Base-by-base conservation (phyloP, 2,329 filamentous ascomycete genomes). In the Arthrobotrys pseudoclavata region DNA sequence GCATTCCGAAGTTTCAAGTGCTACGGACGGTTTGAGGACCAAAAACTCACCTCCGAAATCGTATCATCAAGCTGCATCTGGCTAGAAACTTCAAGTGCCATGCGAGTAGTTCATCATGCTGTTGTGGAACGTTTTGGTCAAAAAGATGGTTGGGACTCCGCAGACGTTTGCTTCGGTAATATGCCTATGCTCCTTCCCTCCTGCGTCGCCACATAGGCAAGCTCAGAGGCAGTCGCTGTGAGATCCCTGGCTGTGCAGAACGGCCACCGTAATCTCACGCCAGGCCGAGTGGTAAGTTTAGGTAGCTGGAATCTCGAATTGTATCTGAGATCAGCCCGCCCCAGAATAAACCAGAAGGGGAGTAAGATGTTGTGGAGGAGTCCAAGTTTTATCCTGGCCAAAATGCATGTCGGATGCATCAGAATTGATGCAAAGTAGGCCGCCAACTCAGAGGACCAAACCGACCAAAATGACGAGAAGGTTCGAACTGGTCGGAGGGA, bases 201-300 rank as follows among this genome's bases (percentile, higher is more conserved):
- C 72, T 76, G 72, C 66, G 66, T 76, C 72, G 72, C 72, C 72
- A 76, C 72, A 70, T 70, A 67, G 72, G 72, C 72, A 76, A 76
- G 71, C 15, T 55, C 40, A 66, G 69, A 70, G 48, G 64, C 61
- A 69, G 67, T 66, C 63, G 70, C 61, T 67, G 60, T 57, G 31
- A 61, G 68, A 66, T 68, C 72, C 61, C 64, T 66, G 52, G 72
- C 45, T 53, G 66, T 76, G 72, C 72, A 76, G 72, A 61, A 70
- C 45, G 72, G 60, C 71, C 53, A 69, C 71, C 71, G 55, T 63
- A 76, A 76, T 76, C 72, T 76, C 66, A 76, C 72, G 66, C 72
- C 66, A 67, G 63, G 53, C 31, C 55, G 55, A 53, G 63, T 66
- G 53, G 69, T 62, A 60, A 60, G 55, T 45, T 64, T 64, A 64